phyloP scores from a whole-genome alignment of 2,329 filamentous ascomycete genomes.

The Eurotiales sp. region DNA sequence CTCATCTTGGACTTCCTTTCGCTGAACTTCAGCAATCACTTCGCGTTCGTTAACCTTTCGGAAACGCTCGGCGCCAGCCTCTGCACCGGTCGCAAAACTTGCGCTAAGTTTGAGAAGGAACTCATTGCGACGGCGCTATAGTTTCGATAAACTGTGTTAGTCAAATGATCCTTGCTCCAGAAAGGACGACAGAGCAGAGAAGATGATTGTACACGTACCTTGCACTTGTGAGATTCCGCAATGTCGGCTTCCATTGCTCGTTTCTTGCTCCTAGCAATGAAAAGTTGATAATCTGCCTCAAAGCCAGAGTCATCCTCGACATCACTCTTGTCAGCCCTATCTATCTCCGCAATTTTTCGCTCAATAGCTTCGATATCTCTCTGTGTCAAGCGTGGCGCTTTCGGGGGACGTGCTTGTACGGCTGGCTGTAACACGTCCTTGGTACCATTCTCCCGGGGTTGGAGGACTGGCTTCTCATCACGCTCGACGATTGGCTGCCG shows the following conservation, averaged over 20 bases:
- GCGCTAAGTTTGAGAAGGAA: slow-evolving; percentile 54
- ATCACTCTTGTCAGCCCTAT: slow-evolving; percentile 55
- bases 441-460: slow-evolving; percentile 22
- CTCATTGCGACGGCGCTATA: slow-evolving; percentile 57
- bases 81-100: slow-evolving; percentile 64
- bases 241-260: slow-evolving; percentile 64
- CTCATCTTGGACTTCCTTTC: slow-evolving; percentile 85
- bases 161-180: too few species aligned
- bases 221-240: slow-evolving; percentile 61
- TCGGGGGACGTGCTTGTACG: slow-evolving; percentile 39
- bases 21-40: slow-evolving; percentile 80
- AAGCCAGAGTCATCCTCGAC: slow-evolving; percentile 50
- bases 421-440: slow-evolving; percentile 17
- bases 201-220: slow-evolving; percentile 47
- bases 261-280: slow-evolving; percentile 56
- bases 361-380: slow-evolving; percentile 68
- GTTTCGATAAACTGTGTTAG: slow-evolving; percentile 21
- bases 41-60: slow-evolving; percentile 72
- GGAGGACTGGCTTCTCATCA: slow-evolving; percentile 17
- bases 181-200: background rate
- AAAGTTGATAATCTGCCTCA: slow-evolving; percentile 52
- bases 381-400: slow-evolving; percentile 52
- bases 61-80: slow-evolving; percentile 71
- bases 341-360: slow-evolving; percentile 58
- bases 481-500: slow-evolving; percentile 22